A percentile compares a stretch with the other conserved stretches of the same genome.
These are phyloP conservation scores for Chrysoporthe puriensis DNA, from an alignment of 2,329 filamentous ascomycete species.

Conservation along the genomic window DNA sequence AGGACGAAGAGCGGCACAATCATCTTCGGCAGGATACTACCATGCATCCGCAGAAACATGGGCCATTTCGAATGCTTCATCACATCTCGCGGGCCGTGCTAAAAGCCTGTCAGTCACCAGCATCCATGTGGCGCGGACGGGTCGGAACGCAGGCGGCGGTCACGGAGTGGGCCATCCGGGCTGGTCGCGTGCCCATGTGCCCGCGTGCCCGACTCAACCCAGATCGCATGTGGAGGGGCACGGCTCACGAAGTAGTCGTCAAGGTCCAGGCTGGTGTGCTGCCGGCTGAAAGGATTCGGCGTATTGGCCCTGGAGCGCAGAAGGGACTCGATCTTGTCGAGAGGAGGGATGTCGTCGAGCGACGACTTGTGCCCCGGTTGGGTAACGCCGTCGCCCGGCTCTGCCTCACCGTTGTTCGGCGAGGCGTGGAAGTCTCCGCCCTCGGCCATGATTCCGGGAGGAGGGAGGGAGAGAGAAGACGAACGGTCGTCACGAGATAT, in stretches of 20 bases:
- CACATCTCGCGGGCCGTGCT: constrained; percentile 68
- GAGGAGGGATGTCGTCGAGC: constrained; percentile 24
- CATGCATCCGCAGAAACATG: constrained; percentile 75
- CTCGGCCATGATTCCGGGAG: constrained; percentile 24
- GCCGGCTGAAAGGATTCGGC: constrained; percentile 38
- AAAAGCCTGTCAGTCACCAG: neutral
- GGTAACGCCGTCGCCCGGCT: constrained; percentile 1
- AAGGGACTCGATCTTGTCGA: constrained; percentile 34
- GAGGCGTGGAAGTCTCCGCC: constrained; percentile 23
- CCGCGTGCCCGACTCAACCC: neutral
- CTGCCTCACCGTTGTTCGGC: constrained; percentile 10
- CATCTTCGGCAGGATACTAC: constrained; percentile 74
- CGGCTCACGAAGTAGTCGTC: constrained; percentile 51
- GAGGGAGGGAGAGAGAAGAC: neutral
- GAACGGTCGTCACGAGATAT: neutral
- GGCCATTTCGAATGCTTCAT: constrained; percentile 79
- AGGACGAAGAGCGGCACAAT: constrained; percentile 69
- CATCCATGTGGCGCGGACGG: neutral
- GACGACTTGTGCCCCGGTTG: constrained; percentile 16
- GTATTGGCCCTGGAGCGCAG: constrained; percentile 35
- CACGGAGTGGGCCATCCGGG: neutral
- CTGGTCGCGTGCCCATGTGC: neutral
- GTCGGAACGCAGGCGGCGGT: neutral
- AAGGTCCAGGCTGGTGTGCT: constrained; percentile 42
- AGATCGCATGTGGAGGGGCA: neutral